phyloP scores from a whole-genome alignment of 495 filamentous ascomycete species.

The Daldinia grandis region DNA sequence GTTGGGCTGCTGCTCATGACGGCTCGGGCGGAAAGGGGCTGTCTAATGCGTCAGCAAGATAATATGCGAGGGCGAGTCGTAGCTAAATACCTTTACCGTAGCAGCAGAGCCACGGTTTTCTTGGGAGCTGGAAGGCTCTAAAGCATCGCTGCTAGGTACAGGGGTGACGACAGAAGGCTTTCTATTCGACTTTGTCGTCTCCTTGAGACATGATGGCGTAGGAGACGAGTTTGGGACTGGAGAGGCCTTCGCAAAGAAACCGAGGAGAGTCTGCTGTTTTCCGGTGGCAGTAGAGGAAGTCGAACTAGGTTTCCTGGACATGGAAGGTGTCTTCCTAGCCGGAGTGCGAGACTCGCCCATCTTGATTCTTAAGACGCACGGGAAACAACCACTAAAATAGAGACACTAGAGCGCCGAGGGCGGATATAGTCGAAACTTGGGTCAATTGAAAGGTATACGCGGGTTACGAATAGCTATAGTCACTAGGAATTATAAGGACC shows the following conservation, averaged over 20 bases:
- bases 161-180: constrained; percentile 68
- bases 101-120: constrained; percentile 55
- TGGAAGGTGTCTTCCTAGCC: constrained; percentile 51
- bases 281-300: constrained; percentile 48
- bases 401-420: not conserved
- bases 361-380: not conserved
- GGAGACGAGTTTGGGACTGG: constrained; percentile 39
- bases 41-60: constrained; percentile 51
- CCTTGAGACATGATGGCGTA: constrained; percentile 51
- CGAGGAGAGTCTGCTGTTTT: constrained; percentile 83
- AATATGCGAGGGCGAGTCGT: constrained; percentile 47
- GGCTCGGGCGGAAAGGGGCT: constrained; percentile 33
- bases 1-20: constrained; percentile 63
- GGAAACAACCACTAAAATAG: not conserved
- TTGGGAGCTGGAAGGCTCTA: constrained; percentile 65
- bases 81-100: constrained; percentile 55
- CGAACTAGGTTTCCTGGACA: constrained; percentile 50
- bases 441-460: constrained; percentile 1
- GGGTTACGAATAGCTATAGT: not conserved
- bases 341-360: constrained; percentile 53
- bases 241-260: constrained; percentile 78
- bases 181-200: constrained; percentile 56
- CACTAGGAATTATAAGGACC: not conserved
- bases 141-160: constrained; percentile 80
- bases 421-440: not conserved